Evolutionary conservation across 257 asterid species (phyloP), one percentile per base, ranked within the genome.

Genomic region (Echites panduratus): DNA sequence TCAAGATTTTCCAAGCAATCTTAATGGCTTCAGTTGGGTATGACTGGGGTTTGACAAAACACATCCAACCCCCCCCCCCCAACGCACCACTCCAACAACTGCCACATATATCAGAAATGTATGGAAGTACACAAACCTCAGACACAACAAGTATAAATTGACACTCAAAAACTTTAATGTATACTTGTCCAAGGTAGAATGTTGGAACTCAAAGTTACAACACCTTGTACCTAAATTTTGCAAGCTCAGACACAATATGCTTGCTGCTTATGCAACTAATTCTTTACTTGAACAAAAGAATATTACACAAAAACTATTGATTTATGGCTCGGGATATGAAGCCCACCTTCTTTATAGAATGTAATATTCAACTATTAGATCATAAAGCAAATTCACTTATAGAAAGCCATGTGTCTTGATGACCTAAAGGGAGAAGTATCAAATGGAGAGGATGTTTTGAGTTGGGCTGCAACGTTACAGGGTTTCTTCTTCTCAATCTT

Each of bases 321-420:
- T 24, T 44, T 38, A 47, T 47, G 35, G 56, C 2, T n/a, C 29
- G 4, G 50, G 71, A 7, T 12, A 24, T 10, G 6, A 24, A 7
- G 19, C 53, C 8, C 44, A 13, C 7, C 57, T 22, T 41, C 22
- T 22, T 68, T 43, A 19, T n/a, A 7, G 10, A 24, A 19, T 14
- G 52, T 40, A 24, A 29, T 70, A 54, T 29, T 57, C 72, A 65
- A 24, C 61, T 54, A 76, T 49, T 58, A 76, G 62, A 68, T 12
- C 9, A 62, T 17, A 27, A 14, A 8, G 71, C 27, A 32, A 79
- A 74, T 47, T 87, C 87, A 94, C 9, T 97, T 92, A 80, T 87
- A 95, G 81, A 86, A 84, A 14, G 98, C 88, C 99, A 95, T 95
- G 65, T 95, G 99, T 78, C 97, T 87, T 32, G 98, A 83, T 59